A percentile compares a stretch with the other conserved stretches of the same genome.
These are phyloP conservation scores for Exophiala mesophila DNA, from an alignment of 2,329 filamentous ascomycete genomes.

Conservation along the genomic window DNA sequence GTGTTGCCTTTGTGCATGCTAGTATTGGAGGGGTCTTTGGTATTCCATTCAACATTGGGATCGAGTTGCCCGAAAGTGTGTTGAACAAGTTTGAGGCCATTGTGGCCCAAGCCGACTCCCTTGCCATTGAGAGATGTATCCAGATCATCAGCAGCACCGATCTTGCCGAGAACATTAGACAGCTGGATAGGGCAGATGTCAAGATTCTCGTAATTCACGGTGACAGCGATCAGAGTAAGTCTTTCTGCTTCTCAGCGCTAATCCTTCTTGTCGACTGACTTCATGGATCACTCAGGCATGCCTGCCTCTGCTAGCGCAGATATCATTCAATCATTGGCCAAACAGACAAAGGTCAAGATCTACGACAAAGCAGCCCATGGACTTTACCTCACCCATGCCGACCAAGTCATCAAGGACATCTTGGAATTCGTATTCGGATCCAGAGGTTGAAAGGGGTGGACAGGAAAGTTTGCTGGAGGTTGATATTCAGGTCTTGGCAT, in stretches of 20 bases:
- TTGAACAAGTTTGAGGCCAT: conserved; percentile 25
- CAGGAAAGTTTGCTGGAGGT: too few species aligned
- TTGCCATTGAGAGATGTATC: conserved; percentile 30
- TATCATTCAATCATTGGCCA: conserved; percentile 26
- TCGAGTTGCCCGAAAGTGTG: conserved; percentile 20
- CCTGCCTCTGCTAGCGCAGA: conserved; percentile 26
- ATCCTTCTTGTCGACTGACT: not conserved
- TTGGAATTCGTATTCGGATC: conserved; percentile 17
- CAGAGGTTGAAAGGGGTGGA: too few species aligned
- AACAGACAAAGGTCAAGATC: conserved; percentile 27
- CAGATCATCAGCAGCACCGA: conserved; percentile 28
- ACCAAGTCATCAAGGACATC: conserved; percentile 23
- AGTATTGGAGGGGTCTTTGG: conserved; percentile 26
- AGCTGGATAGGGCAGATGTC: conserved; percentile 17
- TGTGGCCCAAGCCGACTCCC: conserved; percentile 27
- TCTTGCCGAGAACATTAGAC: conserved; percentile 27
- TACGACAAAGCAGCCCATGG: conserved; percentile 30
- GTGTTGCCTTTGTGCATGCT: conserved; percentile 23
- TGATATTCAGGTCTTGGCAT: too few species aligned
- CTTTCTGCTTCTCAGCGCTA: not conserved
- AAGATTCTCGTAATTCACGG: conserved; percentile 29
- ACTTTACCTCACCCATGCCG: conserved; percentile 22
- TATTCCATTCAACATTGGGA: conserved; percentile 21
- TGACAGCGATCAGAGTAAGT: conserved; percentile 27
- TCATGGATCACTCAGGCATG: conserved; percentile 17